These are phyloP conservation scores for Ophiocordyceps polyrhachis-furcata DNA, from an alignment of 2,329 filamentous ascomycete species.

Conservation along the genomic window DNA sequence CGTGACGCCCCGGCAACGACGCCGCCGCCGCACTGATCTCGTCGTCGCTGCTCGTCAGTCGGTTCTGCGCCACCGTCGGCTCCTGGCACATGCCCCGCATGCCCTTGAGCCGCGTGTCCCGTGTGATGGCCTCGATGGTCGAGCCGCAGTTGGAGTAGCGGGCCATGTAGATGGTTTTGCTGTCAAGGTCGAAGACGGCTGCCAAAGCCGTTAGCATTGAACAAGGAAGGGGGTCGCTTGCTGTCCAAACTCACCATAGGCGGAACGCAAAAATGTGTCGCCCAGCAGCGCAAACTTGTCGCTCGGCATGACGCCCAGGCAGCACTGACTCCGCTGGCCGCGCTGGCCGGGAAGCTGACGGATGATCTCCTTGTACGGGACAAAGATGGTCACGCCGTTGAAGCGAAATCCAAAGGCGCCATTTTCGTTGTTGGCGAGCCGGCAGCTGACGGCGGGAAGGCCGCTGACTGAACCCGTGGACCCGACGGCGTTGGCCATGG, in stretches of 20 bases:
- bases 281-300: conserved; percentile 29
- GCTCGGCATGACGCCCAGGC: conserved; percentile 29
- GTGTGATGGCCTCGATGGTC: conserved; percentile 5
- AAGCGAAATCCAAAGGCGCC: conserved; percentile 32
- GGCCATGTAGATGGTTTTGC: conserved; percentile 27
- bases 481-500: conserved; percentile 30
- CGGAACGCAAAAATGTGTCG: conserved; percentile 33
- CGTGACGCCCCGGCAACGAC: no score
- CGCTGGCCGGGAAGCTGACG: conserved; percentile 5
- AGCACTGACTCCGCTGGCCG: conserved; percentile 17
- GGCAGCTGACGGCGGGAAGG: conserved; percentile 29
- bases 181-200: conserved; percentile 33
- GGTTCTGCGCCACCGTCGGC: background rate
- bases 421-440: conserved; percentile 15
- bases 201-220: background rate
- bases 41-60: conserved; percentile 14
- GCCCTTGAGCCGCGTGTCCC: conserved; percentile 3
- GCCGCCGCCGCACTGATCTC: background rate
- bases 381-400: conserved; percentile 24
- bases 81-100: conserved; percentile 5
- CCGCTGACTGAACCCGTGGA: conserved; percentile 18
- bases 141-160: conserved; percentile 31
- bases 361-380: conserved; percentile 31
- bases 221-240: background rate
- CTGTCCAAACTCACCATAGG: conserved; percentile 21